Evolutionary conservation across 2,329 filamentous ascomycete species (phyloP).

Genomic region (Furcasterigmium sp.): DNA sequence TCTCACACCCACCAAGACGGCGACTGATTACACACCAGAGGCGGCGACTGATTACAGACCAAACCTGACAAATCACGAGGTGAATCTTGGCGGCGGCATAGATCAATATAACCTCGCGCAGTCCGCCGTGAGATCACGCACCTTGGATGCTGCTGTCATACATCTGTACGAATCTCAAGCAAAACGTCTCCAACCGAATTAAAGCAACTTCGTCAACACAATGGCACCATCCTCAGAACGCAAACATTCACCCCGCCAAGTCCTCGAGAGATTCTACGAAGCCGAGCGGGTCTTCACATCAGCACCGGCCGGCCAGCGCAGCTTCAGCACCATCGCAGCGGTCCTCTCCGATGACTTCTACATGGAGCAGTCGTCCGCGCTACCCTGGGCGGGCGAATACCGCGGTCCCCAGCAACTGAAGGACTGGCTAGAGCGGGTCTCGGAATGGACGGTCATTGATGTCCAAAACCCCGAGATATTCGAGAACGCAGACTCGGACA

Average conservation of each 20-base stretch:
- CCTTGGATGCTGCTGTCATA: too few relatives aligned
- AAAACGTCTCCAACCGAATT: too few relatives aligned
- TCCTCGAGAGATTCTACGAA: conserved; percentile 26
- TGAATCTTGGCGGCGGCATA: too few relatives aligned
- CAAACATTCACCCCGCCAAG: conserved; percentile 17
- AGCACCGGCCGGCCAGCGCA: conserved; percentile 17
- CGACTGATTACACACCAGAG: too few relatives aligned
- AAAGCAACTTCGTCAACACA: neutral
- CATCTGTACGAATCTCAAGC: too few relatives aligned
- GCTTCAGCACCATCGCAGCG: conserved; percentile 23
- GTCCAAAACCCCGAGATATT: conserved; percentile 24
- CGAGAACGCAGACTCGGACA: conserved; percentile 19
- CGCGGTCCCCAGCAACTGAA: conserved; percentile 22
- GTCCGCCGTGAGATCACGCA: too few relatives aligned
- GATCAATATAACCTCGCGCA: too few relatives aligned
- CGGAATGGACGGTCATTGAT: conserved; percentile 21
- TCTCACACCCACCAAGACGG: too few relatives aligned
- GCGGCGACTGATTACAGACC: too few relatives aligned
- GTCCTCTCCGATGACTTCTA: conserved; percentile 17
- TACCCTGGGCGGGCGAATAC: conserved; percentile 26
- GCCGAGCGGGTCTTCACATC: conserved; percentile 28
- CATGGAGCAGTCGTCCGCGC: conserved; percentile 23
- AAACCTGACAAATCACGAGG: too few relatives aligned
- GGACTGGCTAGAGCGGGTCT: conserved; percentile 18
- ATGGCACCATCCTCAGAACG: neutral